Base-by-base conservation (phyloP, 2,329 filamentous ascomycete genomes). In the Aspergillus pseudoviridinutans region DNA sequence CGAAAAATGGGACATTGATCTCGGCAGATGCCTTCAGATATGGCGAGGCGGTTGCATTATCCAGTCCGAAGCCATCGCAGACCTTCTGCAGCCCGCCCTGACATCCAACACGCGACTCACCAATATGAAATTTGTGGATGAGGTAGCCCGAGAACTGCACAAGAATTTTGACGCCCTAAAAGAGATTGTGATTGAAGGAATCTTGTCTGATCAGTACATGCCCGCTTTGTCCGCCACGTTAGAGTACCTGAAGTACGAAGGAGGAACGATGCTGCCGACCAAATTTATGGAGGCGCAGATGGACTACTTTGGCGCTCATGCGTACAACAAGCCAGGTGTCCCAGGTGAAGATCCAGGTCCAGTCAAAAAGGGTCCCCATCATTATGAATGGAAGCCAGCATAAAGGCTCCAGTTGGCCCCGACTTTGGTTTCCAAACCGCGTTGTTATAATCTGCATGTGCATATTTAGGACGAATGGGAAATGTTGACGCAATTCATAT, bases 21-120 rank as follows among this genome's bases (percentile, higher is more conserved):
- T 77, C 12, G 68, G 70, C 3, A 68, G 73, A 17, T 75, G 76
- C 49, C 60, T 79, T 22, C 76, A 78, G 66, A 85, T 90, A 61
- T 90, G 87, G 87, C 81, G 85, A 2, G 84, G 80, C 0, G 87
- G 88, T 7, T 90, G 87, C 71, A 90, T 90, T 70, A 90, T 90
- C 66, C 83, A 87, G 65, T 81, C 84, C 1, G 86, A 89, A 61
- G 79, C 84, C 62, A 86, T 90, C 58, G 80, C 82, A 3, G 81
- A 86, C 52, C 70, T 90, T 29, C 76, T 90, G 25, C 68, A 75
- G 65, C 71, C 73, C 0, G 61, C 66, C 0, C 56, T 74, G 10
- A 62, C 65, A 1, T 56, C 60, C 7, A 55, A 67, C 28, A 64
- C 68, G 24, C 62, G 60, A 4, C 60, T 73, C 51, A 74, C 66